These are phyloP conservation scores for Boletus barrowsii DNA, from an alignment of 768 basidiomycete species.

Conservation along the genomic window DNA sequence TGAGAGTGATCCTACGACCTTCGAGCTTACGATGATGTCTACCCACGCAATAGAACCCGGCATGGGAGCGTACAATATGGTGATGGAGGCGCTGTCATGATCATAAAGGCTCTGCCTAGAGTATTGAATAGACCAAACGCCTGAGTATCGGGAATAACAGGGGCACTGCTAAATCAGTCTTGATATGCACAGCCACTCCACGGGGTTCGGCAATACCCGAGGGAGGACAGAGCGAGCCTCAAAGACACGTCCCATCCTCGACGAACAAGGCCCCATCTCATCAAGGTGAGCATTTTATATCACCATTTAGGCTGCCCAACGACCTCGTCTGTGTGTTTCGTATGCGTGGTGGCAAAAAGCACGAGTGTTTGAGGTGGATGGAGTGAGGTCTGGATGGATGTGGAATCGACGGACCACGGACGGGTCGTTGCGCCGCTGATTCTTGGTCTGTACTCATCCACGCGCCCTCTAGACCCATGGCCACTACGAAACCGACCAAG, in stretches of 20 bases:
- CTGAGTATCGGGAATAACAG: neutral
- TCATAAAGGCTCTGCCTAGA: too few species aligned
- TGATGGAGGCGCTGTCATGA: too few species aligned
- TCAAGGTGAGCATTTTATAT: conserved; percentile 24
- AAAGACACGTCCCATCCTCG: neutral
- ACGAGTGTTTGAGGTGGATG: conserved; percentile 20
- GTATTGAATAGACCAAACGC: too few species aligned
- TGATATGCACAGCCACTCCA: conserved; percentile 20
- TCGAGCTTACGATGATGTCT: too few species aligned
- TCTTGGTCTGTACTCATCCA: neutral
- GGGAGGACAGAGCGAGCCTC: neutral
- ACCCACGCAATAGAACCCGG: too few species aligned
- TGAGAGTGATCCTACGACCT: too few species aligned
- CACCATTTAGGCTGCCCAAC: neutral
- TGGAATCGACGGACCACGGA: neutral
- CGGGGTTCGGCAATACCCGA: conserved; percentile 24
- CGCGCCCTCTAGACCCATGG: conserved; percentile 43
- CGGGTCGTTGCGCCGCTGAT: neutral
- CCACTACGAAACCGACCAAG: conserved; percentile 67
- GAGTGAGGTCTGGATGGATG: conserved; percentile 19
- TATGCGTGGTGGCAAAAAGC: neutral
- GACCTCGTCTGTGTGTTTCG: neutral
- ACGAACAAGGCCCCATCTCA: conserved; percentile 28
- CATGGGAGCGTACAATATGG: too few species aligned
- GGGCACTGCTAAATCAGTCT: neutral